Evolutionary conservation across 345 rosid genomes (phyloP).

Genomic region (Murraya paniculata): DNA sequence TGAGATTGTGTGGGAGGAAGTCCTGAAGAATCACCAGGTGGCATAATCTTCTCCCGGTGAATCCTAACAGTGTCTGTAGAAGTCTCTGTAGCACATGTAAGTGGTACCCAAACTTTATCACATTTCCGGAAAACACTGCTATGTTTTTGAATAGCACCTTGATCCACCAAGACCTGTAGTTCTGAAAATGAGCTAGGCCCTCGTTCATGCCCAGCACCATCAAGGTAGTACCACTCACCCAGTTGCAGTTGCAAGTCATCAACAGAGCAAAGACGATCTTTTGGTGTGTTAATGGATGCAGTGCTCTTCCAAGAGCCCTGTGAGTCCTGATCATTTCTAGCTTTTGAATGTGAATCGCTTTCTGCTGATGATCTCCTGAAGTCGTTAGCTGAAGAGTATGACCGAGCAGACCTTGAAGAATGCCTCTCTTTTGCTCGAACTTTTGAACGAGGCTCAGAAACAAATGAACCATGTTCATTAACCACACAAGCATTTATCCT

Average conservation of each 20-base stretch:
- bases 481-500: conserved; percentile 97
- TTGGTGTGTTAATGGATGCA: conserved; percentile 50
- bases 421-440: conserved; percentile 69
- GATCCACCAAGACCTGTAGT: conserved; percentile 71
- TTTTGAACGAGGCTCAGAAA: conserved; percentile 70
- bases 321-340: conserved; percentile 41
- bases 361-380: conserved; percentile 55
- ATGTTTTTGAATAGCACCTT: conserved; percentile 57
- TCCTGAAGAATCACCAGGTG: conserved; percentile 41
- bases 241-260: conserved; percentile 80
- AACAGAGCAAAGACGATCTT: conserved; percentile 58
- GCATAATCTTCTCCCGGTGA: conserved; percentile 29
- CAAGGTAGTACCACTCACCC: conserved; percentile 97
- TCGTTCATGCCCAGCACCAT: conserved; percentile 89
- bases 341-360: conserved; percentile 48
- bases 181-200: conserved; percentile 78
- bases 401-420: conserved; percentile 63
- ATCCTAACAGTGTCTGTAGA: conserved; percentile 37
- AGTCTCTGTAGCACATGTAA: conserved; percentile 41
- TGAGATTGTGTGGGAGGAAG: conserved; percentile 26
- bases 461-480: conserved; percentile 78
- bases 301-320: conserved; percentile 45
- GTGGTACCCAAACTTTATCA: conserved; percentile 92
- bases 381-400: conserved; percentile 61
- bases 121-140: conserved; percentile 88